phyloP scores from a whole-genome alignment of 371 early-diverging fungal genomes.

The Mucor lusitanicus region DNA sequence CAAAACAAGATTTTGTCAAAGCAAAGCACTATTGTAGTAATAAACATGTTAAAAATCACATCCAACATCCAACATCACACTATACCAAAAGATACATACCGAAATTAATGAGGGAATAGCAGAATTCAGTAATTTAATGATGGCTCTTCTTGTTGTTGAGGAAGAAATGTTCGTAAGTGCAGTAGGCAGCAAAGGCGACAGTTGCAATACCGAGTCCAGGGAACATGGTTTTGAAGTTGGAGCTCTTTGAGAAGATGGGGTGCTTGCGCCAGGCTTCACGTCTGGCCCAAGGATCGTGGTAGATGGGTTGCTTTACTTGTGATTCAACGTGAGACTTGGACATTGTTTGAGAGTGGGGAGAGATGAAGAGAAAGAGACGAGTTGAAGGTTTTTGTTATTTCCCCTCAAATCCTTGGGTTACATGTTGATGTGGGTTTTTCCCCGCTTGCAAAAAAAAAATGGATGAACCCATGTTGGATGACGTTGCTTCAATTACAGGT shows the following conservation, averaged over 20 bases:
- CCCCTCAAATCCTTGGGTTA: not conserved
- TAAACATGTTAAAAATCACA: not conserved
- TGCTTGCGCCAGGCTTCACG: conserved; percentile 88
- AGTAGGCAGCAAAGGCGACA: conserved; percentile 79
- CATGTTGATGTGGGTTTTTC: not conserved
- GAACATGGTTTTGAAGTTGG: conserved; percentile 66
- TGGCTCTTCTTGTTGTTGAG: conserved; percentile 45
- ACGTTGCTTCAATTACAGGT: not conserved
- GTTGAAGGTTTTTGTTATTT: not conserved
- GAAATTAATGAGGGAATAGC: conserved; percentile 1
- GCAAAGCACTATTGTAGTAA: not conserved
- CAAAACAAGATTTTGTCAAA: not conserved
- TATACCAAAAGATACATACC: not conserved
- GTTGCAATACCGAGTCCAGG: conserved; percentile 89
- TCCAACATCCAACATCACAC: not conserved
- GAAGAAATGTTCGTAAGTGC: conserved; percentile 73
- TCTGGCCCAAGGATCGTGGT: conserved; percentile 82
- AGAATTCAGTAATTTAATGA: conserved; percentile 30
- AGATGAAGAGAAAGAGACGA: not conserved
- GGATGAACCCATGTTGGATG: not conserved
- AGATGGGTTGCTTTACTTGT: conserved; percentile 38
- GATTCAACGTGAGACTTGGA: conserved; percentile 41
- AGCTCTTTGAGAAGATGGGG: conserved; percentile 69
- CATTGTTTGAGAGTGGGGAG: conserved; percentile 23
- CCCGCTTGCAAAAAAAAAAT: not conserved